A percentile compares a stretch with the other conserved stretches of the same genome.
phyloP scores from a whole-genome alignment of 179 eudicot species.

The Heliamphora pulchella region DNA sequence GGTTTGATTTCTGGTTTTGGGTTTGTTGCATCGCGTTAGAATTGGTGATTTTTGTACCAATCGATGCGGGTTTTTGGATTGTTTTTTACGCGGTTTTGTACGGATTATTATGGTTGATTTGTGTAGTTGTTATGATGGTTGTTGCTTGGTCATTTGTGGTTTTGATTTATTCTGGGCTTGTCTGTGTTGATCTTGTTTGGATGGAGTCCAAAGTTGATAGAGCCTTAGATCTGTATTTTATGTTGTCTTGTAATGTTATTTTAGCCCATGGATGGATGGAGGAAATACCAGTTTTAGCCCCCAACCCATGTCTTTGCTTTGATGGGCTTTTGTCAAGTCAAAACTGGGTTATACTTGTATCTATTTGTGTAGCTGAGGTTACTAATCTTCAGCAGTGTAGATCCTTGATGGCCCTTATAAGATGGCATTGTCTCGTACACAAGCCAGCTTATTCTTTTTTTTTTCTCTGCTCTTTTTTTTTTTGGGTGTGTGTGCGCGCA shows the following conservation, averaged over 20 bases:
- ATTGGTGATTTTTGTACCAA: neutral
- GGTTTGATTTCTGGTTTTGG: neutral
- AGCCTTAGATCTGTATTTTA: constrained; percentile 20
- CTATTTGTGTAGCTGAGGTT: constrained; percentile 7
- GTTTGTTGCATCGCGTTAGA: neutral
- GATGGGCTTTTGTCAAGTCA: constrained; percentile 14
- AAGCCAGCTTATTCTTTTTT: neutral
- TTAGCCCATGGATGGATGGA: constrained; percentile 17
- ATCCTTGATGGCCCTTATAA: neutral
- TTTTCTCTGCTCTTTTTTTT: neutral
- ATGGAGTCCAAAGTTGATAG: constrained; percentile 20
- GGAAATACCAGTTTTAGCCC: constrained; percentile 14
- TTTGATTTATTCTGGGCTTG: constrained; percentile 10
- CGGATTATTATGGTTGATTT: neutral
- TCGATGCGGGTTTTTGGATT: neutral
- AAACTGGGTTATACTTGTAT: neutral
- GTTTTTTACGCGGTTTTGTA: too few relatives aligned
- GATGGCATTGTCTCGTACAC: neutral
- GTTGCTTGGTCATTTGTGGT: neutral
- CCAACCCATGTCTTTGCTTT: neutral
- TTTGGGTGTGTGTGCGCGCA: neutral
- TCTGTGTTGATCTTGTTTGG: neutral
- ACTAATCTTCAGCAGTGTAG: neutral
- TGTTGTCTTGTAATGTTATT: neutral
- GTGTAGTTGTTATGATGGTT: neutral